Base-by-base conservation (phyloP, 805 yeast genomes). In the Candida sithepensis region DNA sequence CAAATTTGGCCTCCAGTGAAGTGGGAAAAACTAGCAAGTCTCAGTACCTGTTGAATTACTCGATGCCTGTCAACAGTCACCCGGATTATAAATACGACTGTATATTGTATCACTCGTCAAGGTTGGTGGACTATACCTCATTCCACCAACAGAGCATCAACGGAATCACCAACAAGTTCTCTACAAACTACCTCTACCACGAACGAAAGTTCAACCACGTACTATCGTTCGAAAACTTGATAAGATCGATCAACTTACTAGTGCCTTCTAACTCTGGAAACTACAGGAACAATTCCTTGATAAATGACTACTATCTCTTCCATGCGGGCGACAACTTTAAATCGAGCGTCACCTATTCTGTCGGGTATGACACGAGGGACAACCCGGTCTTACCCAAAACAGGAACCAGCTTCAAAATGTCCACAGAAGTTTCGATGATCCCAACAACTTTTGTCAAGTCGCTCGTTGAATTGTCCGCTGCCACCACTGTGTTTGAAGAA, bases 281-380 rank as follows among this genome's bases (percentile, higher is more conserved):
- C 16, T 63, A 57, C 42, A 52, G 69, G 42, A 61, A 60, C 46
- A 61, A 59, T 46, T 60, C 67, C n/a, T 41, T 63, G 28, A 43
- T 64, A 7, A 68, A 64, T 43, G 67, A 68, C 45, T 61, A 58
- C 45, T 61, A 56, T 33, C 49, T 68, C 28, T 57, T 59, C 36
- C 74, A 73, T 50, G 66, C 78, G 33, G 82, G 82, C 1, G 67
- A 71, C 24, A 63, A 70, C 23, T 65, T 74, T 52, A 79, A 79
- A 53, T 67, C 76, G 3, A 63, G 79, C 13, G 24, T 76, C 9
- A 65, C 64, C 3, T 72, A 74, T 52, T 67, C 71, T 40, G 37
- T 67, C 19, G 61, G 56, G 18, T 72, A 71, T 54, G 82, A 79
- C 55, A 54, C 78, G 1, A 64, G 84, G 49, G 68, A 77, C 53